Conservation (phyloP, 371 early-diverging fungal species). For the Mortierella sp. region DNA sequence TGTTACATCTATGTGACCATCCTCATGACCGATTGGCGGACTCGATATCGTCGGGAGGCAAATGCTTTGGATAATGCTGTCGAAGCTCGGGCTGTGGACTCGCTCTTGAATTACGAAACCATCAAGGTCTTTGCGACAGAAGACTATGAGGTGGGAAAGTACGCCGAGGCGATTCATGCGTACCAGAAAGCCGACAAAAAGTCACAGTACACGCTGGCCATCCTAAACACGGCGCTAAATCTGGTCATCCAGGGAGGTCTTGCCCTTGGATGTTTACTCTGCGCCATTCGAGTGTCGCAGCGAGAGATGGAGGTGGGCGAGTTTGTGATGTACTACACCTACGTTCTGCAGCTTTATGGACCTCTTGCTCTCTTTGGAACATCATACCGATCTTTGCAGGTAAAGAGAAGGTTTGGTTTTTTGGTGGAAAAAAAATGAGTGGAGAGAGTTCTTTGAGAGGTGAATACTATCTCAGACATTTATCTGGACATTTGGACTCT, state of each 20-base stretch:
- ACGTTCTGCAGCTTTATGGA: slow-evolving; percentile 82
- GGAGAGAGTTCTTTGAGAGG: too few relatives aligned
- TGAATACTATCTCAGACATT: too few relatives aligned
- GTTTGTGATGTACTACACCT: slow-evolving; percentile 88
- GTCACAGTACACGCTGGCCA: slow-evolving; percentile 72
- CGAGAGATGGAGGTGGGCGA: slow-evolving; percentile 82
- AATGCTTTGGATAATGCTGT: slow-evolving; percentile 82
- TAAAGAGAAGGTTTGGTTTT: slow-evolving; percentile 7
- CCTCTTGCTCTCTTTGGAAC: slow-evolving; percentile 63
- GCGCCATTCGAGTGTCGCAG: slow-evolving; percentile 80
- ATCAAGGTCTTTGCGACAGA: slow-evolving; percentile 91
- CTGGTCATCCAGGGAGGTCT: slow-evolving; percentile 86
- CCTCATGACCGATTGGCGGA: slow-evolving; percentile 92
- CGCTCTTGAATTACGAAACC: slow-evolving; percentile 95
- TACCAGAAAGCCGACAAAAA: slow-evolving; percentile 88
- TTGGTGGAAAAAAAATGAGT: not conserved
- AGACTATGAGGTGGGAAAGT: slow-evolving; percentile 82
- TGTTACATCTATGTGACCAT: slow-evolving; percentile 87
- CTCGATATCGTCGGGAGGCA: slow-evolving; percentile 80
- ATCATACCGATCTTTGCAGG: slow-evolving; percentile 51
- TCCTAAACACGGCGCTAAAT: slow-evolving; percentile 89
- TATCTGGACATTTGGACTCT: slow-evolving; percentile 45
- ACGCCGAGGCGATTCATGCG: slow-evolving; percentile 74
- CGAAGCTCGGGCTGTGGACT: slow-evolving; percentile 87
- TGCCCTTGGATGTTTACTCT: slow-evolving; percentile 78